Percentiles rank a stretch among this genome's conserved stretches.
Evolutionary conservation across 2,329 filamentous ascomycete species (phyloP).

Genomic region (Cercospora zeina): DNA sequence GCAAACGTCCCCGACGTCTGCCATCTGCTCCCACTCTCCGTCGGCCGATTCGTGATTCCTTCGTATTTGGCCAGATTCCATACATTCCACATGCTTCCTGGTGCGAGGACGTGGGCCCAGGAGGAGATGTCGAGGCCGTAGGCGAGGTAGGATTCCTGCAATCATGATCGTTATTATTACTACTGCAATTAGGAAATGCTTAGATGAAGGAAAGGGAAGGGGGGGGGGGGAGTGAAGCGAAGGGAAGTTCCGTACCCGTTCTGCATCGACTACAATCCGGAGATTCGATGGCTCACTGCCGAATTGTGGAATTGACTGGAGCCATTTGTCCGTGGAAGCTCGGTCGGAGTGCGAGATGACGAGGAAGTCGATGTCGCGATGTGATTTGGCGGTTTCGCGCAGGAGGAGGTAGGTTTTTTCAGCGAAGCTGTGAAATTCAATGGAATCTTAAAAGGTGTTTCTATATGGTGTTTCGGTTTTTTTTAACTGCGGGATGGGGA

Average conservation of each 20-base stretch:
- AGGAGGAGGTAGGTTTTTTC: slow-evolving; percentile 52
- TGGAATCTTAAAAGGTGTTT: too few relatives aligned
- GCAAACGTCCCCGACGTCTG: slow-evolving; percentile 68
- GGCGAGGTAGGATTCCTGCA: slow-evolving; percentile 59
- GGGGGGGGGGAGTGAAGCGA: slow-evolving; percentile 24
- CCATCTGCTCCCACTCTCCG: slow-evolving; percentile 67
- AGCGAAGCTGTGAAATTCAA: slow-evolving; percentile 57
- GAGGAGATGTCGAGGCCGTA: slow-evolving; percentile 60
- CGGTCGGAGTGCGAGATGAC: slow-evolving; percentile 63
- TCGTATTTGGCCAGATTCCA: slow-evolving; percentile 61
- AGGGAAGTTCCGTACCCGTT: background rate
- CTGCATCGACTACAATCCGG: slow-evolving; percentile 58
- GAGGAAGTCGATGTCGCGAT: slow-evolving; percentile 58
- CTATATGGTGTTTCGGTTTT: too few relatives aligned
- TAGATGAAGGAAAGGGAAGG: background rate
- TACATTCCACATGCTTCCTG: slow-evolving; percentile 58
- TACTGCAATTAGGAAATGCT: too few relatives aligned
- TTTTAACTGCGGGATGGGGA: too few relatives aligned
- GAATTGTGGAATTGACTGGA: slow-evolving; percentile 44
- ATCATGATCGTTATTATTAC: too few relatives aligned
- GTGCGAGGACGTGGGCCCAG: slow-evolving; percentile 64
- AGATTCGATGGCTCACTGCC: slow-evolving; percentile 60
- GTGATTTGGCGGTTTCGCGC: slow-evolving; percentile 52
- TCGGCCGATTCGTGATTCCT: slow-evolving; percentile 65
- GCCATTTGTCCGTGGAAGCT: slow-evolving; percentile 58